These are phyloP conservation scores for Suhomyces sp. DNA, from an alignment of 805 yeast genomes.

Conservation along the genomic window DNA sequence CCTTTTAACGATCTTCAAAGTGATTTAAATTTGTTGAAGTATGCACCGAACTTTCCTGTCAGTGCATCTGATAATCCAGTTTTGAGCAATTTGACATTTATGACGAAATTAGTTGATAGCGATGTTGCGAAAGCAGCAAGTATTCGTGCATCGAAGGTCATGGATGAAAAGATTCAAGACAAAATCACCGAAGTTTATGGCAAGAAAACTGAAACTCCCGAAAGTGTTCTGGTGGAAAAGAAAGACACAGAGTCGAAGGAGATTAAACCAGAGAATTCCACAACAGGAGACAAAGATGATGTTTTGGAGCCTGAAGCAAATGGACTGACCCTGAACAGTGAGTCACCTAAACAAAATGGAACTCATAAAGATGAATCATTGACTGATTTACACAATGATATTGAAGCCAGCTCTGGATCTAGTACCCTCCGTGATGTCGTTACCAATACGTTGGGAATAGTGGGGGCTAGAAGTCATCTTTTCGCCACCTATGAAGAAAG, in stretches of 20 bases:
- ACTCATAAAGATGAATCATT: slow-evolving; percentile 8
- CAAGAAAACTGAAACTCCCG: slow-evolving; percentile 11
- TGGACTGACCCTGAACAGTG: slow-evolving; percentile 12
- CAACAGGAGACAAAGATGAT: slow-evolving; percentile 3
- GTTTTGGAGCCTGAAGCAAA: slow-evolving; percentile 10
- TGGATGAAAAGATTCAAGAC: slow-evolving; percentile 43
- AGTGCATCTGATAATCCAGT: slow-evolving; percentile 90
- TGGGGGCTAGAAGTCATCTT: slow-evolving; percentile 77
- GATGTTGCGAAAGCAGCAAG: slow-evolving; percentile 85
- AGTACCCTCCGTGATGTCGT: slow-evolving; percentile 55
- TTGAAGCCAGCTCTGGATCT: slow-evolving; percentile 4
- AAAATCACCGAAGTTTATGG: slow-evolving; percentile 37
- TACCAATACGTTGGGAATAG: slow-evolving; percentile 66
- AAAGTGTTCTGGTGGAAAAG: slow-evolving; percentile 8
- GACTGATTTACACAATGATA: slow-evolving; percentile 5
- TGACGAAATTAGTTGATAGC: slow-evolving; percentile 82
- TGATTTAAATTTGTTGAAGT: slow-evolving; percentile 71
- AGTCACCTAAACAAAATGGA: slow-evolving; percentile 4
- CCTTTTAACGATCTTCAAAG: slow-evolving; percentile 40
- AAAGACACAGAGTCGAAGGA: slow-evolving; percentile 6
- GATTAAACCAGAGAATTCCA: slow-evolving; percentile 1
- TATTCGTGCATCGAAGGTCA: slow-evolving; percentile 51
- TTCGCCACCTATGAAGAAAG: slow-evolving; percentile 81
- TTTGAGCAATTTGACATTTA: slow-evolving; percentile 84
- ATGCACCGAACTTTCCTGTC: slow-evolving; percentile 81